Percentiles rank a stretch among this genome's conserved stretches.
Conservation (phyloP, 1,284 basidiomycete genomes). For the Singerocomus inundabilis region DNA sequence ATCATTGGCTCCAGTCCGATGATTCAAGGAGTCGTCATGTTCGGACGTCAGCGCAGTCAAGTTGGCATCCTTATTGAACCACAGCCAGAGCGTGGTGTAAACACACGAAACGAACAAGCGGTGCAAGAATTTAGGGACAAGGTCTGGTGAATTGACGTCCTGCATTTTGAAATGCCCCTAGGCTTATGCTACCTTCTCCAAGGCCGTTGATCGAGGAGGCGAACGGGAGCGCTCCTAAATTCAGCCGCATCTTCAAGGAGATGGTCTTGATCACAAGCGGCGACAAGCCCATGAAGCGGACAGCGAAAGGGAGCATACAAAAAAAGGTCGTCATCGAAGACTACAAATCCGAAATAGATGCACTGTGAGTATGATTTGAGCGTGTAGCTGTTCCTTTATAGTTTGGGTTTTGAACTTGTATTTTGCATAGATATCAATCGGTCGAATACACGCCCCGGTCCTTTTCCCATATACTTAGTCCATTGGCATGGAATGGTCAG, state of each 20-base stretch:
- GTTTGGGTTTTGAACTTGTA: neutral
- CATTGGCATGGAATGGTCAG: neutral
- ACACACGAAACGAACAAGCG: neutral
- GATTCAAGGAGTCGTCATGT: neutral
- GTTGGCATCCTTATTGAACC: neutral
- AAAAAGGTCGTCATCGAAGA: neutral
- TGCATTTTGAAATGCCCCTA: neutral
- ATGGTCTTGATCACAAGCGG: constrained; percentile 1
- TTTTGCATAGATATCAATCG: constrained; percentile 1
- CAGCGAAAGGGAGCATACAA: constrained; percentile 5
- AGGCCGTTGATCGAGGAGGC: constrained; percentile 6
- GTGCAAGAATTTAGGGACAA: constrained; percentile 1
- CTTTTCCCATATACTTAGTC: neutral
- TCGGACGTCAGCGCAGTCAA: neutral
- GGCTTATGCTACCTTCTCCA: neutral
- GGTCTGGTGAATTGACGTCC: neutral
- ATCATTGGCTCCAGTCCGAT: neutral
- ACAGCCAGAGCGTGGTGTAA: neutral
- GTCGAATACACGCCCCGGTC: neutral
- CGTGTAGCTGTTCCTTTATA: neutral
- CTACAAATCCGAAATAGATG: constrained; percentile 3
- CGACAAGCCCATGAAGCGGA: constrained; percentile 3
- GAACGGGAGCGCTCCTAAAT: neutral
- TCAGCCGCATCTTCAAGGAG: constrained; percentile 2
- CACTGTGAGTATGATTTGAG: neutral